Percentiles rank a stretch among this genome's conserved stretches.
These are phyloP conservation scores for Wickerhamomyces tratensis DNA, from an alignment of 805 yeast genomes.

Conservation along the genomic window DNA sequence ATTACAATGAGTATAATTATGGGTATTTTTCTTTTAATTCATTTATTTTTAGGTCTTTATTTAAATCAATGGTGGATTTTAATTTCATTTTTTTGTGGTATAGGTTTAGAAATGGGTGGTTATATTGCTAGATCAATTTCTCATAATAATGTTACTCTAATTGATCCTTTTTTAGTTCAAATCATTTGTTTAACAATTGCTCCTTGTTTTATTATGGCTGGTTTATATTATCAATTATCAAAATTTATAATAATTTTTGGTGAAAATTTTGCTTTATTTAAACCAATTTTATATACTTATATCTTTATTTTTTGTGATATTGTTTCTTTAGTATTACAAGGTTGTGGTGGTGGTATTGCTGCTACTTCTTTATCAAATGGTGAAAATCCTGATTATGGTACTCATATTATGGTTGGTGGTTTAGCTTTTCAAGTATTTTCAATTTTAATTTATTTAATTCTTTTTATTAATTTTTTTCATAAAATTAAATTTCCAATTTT, in stretches of 20 bases:
- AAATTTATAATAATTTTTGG: constrained; percentile 59
- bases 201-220: constrained; percentile 82
- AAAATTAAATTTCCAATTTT: constrained; percentile 20
- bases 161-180: constrained; percentile 47
- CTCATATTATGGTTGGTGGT: constrained; percentile 69
- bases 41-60: constrained; percentile 31
- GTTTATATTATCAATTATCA: constrained; percentile 63
- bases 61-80: constrained; percentile 61
- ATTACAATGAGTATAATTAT: constrained; percentile 44
- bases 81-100: constrained; percentile 43
- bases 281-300: constrained; percentile 53
- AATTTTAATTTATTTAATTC: constrained; percentile 47
- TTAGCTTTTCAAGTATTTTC: constrained; percentile 67
- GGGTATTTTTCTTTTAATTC: constrained; percentile 34
- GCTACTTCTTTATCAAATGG: constrained; percentile 30
- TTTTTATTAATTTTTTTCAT: constrained; percentile 38
- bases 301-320: constrained; percentile 62
- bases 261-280: constrained; percentile 34
- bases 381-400: constrained; percentile 33
- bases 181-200: constrained; percentile 63
- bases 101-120: constrained; percentile 55
- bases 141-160: constrained; percentile 26
- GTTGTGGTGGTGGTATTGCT: constrained; percentile 69
- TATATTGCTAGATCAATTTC: constrained; percentile 51
- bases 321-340: constrained; percentile 56